Evolutionary conservation across 225 moss, liverwort and hornwort species (phyloP), one percentile per base, ranked within the genome.

Genomic region (Antitrichia curtipendula): DNA sequence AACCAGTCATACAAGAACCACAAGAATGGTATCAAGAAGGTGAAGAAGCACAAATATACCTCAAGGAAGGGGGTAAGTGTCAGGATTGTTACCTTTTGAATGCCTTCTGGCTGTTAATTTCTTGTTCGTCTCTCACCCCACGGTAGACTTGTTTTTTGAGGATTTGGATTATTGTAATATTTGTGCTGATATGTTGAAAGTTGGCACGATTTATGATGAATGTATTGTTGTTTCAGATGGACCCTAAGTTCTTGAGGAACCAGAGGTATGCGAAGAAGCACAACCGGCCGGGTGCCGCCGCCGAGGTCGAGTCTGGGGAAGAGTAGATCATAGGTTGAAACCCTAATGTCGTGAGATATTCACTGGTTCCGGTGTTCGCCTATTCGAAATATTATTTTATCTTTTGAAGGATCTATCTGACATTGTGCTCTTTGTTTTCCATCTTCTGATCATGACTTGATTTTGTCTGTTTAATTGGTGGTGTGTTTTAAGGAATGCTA

Each of bases 261-360:
- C 97, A 96, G 88, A 95, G 97, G 91, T 97, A 97, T 60, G 96
- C 95, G 29, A 97, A 97, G 97, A 96, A 97, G 93, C 96, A 97
- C 85, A 96, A 96, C 92, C 93, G 91, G 74, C 29, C 86, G 62
- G 94, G 91, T 73, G 95, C 91, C 53, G 92, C 86, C n/a, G 94
- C 75, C 9, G 93, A 93, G 87, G 90, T 92, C 13, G 95, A 95
- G 71, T 84, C 90, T 40, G 34, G 82, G 71, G 94, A 93, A 82
- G 95, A 97, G 95, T 94, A 92, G 91, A 92, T 75, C 80, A 72
- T 78, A 63, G 90, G 81, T 50, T 82, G 56, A 90, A 65, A 75
- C 88, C 88, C 61, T 83, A 60, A 86, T 85, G 66, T 85, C 79
- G 73, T 88, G 88, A 91, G 75, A 54, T 49, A 72, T 40, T 84